A percentile compares a stretch with the other conserved stretches of the same genome.
Evolutionary conservation across 257 asterid genomes (phyloP).

Genomic region (Solanum stenotomum): DNA sequence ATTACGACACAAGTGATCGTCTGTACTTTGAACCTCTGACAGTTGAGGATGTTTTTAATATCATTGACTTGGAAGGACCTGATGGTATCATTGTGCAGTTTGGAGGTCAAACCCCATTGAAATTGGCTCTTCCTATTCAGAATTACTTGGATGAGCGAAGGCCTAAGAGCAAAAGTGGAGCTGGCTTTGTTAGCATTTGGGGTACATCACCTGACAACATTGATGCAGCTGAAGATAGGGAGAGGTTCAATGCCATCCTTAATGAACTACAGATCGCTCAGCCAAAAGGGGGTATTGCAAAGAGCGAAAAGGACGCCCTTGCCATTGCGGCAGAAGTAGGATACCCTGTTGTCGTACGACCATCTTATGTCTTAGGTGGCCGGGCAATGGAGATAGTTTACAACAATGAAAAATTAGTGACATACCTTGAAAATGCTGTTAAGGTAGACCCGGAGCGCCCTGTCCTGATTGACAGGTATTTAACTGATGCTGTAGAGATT

Average conservation of each 20-base stretch:
- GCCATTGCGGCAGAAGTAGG: conserved; percentile 86
- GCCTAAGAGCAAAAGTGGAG: conserved; percentile 55
- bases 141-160: conserved; percentile 54
- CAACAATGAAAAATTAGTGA: conserved; percentile 74
- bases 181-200: conserved; percentile 78
- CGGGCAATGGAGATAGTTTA: conserved; percentile 98
- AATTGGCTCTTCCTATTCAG: conserved; percentile 78
- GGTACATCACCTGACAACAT: conserved; percentile 96
- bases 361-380: conserved; percentile 97
- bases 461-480: conserved; percentile 74
- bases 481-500: conserved; percentile 86
- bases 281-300: conserved; percentile 96
- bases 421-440: conserved; percentile 83
- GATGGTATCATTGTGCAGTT: conserved; percentile 98
- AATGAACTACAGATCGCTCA: conserved; percentile 81
- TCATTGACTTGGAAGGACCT: conserved; percentile 89
- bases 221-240: conserved; percentile 97
- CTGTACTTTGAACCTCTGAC: conserved; percentile 97
- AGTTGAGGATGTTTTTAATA: conserved; percentile 81
- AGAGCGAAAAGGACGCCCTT: conserved; percentile 83
- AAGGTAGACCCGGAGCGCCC: conserved; percentile 98
- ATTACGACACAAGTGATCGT: conserved; percentile 95
- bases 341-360: conserved; percentile 94
- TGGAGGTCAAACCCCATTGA: conserved; percentile 97
- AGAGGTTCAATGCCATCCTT: conserved; percentile 78